Base-by-base conservation (phyloP, 2,329 filamentous ascomycete genomes). In the Trichoderma brevicompactum region DNA sequence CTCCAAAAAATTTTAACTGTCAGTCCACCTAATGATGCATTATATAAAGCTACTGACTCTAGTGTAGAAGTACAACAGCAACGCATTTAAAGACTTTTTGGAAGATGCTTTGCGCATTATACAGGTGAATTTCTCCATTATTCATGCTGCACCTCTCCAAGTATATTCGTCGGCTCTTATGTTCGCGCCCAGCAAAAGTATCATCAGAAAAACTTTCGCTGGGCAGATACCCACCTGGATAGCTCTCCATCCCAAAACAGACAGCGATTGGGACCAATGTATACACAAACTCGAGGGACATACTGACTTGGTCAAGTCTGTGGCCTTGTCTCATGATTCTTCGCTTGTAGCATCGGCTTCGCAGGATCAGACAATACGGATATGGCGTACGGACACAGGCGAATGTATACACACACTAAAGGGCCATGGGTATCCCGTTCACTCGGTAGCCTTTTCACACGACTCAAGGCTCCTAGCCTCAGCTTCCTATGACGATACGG, bases 251-350 rank as follows among this genome's bases (percentile, higher is more conserved):
- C 55, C 54, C 1, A 48, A 23, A 3, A 12, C 38, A 9, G 41
- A 59, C n/a, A 9, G 4, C 7, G 19, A 1, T 28, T 46, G 55
- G 55, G n/a, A 1, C 23, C 55, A 12, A 12, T 34, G 53, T 1
- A 17, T 56, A 2, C 15, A 53, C n/a, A 52, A 15, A 2, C 19
- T 56, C 10, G 41, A 49, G 15, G 50, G 41, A 7, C 50, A 41
- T 19, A 10, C 0, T n/a, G 8, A 6, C 1, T 0, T 1, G 2
- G 41, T 64, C 34, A 15, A 10, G 12, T 52, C 28, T 2, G 44
- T 59, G 8, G 50, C 53, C 15, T 66, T 66, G 43, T 66, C 65
- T 1, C 59, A 44, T 17, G 43, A 66, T 19, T 52, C 50, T 12
- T 12, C 36, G 5, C 15, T 58, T 15, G 9, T 66, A 3, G 58